These are phyloP conservation scores for Exophiala lecanii-corni DNA, from an alignment of 2,329 filamentous ascomycete species.

Conservation along the genomic window DNA sequence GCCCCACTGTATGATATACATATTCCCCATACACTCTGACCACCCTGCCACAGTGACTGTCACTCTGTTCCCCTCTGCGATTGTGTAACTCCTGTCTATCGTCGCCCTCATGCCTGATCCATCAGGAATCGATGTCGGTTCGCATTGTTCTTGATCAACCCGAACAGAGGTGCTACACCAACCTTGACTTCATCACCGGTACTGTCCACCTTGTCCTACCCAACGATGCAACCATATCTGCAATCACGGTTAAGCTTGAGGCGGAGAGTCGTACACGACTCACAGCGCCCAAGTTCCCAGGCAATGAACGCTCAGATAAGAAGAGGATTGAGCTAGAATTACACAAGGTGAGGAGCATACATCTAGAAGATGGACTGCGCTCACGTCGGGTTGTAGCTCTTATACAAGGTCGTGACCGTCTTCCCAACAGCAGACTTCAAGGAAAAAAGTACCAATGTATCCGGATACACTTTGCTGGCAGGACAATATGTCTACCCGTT, in stretches of 20 bases:
- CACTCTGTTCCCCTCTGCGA: too few relatives aligned
- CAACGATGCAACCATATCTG: conserved; percentile 40
- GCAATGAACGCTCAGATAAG: conserved; percentile 42
- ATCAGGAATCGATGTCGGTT: conserved; percentile 38
- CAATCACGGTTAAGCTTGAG: conserved; percentile 46
- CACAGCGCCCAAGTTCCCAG: conserved; percentile 36
- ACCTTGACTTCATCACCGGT: conserved; percentile 45
- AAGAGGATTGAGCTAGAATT: conserved; percentile 45
- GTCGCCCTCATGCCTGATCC: conserved; percentile 20
- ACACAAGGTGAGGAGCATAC: conserved; percentile 40
- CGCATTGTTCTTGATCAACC: conserved; percentile 41
- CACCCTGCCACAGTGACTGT: too few relatives aligned
- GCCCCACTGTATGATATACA: too few relatives aligned
- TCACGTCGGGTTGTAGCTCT: conserved; percentile 32
- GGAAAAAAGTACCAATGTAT: conserved; percentile 28
- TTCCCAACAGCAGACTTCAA: conserved; percentile 43
- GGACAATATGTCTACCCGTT: conserved; percentile 48
- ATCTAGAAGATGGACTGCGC: conserved; percentile 3
- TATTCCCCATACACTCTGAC: too few relatives aligned
- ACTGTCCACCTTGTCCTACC: conserved; percentile 41
- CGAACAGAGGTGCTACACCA: conserved; percentile 42
- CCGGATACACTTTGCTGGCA: conserved; percentile 41
- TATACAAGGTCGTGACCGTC: conserved; percentile 45
- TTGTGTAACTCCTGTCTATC: too few relatives aligned
- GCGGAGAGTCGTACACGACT: conserved; percentile 46